Evolutionary conservation across 2,329 filamentous ascomycete genomes (phyloP).

Genomic region (Hawksworthiomyces lignivorus): DNA sequence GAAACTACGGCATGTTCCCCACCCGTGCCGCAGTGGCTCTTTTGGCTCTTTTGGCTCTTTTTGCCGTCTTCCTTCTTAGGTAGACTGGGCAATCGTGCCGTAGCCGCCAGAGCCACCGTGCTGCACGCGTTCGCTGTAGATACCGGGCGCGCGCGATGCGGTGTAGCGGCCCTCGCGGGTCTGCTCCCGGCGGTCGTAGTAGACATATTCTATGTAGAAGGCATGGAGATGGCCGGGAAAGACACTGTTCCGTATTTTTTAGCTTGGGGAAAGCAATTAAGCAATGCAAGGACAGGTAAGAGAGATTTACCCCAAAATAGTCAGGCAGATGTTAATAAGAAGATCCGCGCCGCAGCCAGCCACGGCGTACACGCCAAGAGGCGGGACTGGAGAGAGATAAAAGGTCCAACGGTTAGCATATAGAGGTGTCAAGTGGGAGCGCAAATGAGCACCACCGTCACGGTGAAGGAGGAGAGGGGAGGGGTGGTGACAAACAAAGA

Average conservation of each 20-base stretch:
- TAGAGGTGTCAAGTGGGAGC: too few species aligned
- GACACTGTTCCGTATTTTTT: too few species aligned
- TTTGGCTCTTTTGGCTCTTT: neutral
- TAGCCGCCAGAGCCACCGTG: constrained; percentile 56
- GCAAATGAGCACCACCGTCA: neutral
- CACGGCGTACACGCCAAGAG: constrained; percentile 55
- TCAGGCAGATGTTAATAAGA: constrained; percentile 60
- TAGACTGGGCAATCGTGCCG: constrained; percentile 15
- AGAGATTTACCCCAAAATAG: constrained; percentile 48
- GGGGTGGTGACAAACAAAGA: constrained; percentile 33
- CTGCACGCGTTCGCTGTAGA: constrained; percentile 68
- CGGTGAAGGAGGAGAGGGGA: neutral
- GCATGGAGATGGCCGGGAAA: constrained; percentile 73
- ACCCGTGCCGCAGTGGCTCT: too few species aligned
- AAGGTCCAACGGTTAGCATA: too few species aligned
- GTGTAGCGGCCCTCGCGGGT: constrained; percentile 48
- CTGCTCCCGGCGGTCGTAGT: constrained; percentile 66
- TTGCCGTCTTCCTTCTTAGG: constrained; percentile 1
- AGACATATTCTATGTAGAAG: constrained; percentile 77
- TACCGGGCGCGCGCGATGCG: constrained; percentile 52
- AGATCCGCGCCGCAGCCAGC: constrained; percentile 59
- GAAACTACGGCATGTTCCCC: too few species aligned
- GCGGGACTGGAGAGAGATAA: constrained; percentile 46
- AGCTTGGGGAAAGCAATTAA: neutral
- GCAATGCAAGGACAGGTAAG: neutral